Percentiles rank a stretch among this genome's conserved stretches.
These are phyloP conservation scores for Casuarina equisetifolia DNA, from an alignment of 306 rosid species.

Conservation along the genomic window DNA sequence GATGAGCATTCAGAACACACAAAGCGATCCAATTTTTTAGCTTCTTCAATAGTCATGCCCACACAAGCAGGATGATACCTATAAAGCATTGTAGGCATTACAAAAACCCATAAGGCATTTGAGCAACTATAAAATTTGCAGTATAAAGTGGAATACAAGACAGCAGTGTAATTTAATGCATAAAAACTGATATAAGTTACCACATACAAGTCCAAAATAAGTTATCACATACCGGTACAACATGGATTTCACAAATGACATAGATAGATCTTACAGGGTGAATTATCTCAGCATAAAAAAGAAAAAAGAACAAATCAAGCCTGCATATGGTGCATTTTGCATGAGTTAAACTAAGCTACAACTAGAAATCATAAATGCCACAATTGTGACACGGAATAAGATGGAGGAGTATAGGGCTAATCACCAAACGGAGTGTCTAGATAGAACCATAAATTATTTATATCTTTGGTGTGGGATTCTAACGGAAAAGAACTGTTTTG, in stretches of 20 bases:
- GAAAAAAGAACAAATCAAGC: constrained; percentile 4
- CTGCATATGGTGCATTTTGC: constrained; percentile 17
- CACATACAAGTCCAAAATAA: neutral
- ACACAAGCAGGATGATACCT: constrained; percentile 99
- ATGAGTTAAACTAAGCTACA: neutral
- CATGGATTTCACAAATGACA: neutral
- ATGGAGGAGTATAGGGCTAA: neutral
- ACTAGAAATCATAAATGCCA: constrained; percentile 1
- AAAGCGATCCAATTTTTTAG: constrained; percentile 77
- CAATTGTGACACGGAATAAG: neutral
- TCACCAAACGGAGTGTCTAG: neutral
- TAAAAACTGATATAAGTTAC: neutral
- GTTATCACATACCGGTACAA: neutral
- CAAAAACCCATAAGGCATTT: constrained; percentile 7
- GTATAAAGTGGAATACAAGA: neutral
- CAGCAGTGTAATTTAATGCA: constrained; percentile 14
- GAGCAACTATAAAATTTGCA: constrained; percentile 5
- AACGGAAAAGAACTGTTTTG: too few relatives aligned
- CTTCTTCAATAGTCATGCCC: constrained; percentile 81
- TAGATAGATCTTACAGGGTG: neutral
- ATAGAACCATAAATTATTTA: neutral
- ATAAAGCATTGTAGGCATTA: constrained; percentile 34
- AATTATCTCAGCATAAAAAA: neutral
- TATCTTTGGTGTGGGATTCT: neutral
- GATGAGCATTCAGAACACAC: constrained; percentile 83